Base-by-base conservation (phyloP, 2,329 filamentous ascomycete species). In the Teratosphaeria viscida region DNA sequence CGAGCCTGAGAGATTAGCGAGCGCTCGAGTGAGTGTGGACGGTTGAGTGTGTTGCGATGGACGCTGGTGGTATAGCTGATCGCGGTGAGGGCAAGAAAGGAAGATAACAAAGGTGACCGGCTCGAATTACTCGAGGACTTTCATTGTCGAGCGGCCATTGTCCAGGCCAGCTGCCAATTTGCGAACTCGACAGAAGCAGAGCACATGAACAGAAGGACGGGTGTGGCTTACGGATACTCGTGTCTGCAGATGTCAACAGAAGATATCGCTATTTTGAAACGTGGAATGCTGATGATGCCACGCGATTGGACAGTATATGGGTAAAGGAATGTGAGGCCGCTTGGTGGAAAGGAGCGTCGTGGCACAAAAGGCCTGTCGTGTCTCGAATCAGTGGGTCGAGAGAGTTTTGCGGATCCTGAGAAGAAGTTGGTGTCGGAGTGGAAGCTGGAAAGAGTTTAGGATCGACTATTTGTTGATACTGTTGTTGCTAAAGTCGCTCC, bases 201-300 rank as follows among this genome's bases (percentile, higher is more conserved):
- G 19, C 27, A 56, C 54, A 56, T 56, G 56, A 56, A 56, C 16
- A 14, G 49, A 62, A 59, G 62, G 37, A 62, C 62, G 52, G 55
- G 39, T 34, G 43, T 49, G 43, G 43, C 43, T 49, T 49, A 49
- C 43, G n/a, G n/a, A 7, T 23, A 35, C 5, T 58, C 47, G 54
- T 32, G 35, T 35, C 12, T 29, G 32, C 35, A 2, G 19, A 34
- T 52, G 57, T 61, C 59, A 61, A 61, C 59, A 60, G 37, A 58
- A 14, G 54, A 43, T 54, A 54, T 56, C 57, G 59, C 52, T 57
- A 39, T 57, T 52, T 54, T 56, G 57, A 52, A 32, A 39, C 52
- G 57, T 60, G 63, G 63, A 65, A 65, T 65, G 63, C 61, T 62
- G 59, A 35, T 55, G 57, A 29, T 43, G 35, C 14, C 29, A 29